Conservation (phyloP, 2,329 filamentous ascomycete genomes). For the Corinectria fuckeliana region DNA sequence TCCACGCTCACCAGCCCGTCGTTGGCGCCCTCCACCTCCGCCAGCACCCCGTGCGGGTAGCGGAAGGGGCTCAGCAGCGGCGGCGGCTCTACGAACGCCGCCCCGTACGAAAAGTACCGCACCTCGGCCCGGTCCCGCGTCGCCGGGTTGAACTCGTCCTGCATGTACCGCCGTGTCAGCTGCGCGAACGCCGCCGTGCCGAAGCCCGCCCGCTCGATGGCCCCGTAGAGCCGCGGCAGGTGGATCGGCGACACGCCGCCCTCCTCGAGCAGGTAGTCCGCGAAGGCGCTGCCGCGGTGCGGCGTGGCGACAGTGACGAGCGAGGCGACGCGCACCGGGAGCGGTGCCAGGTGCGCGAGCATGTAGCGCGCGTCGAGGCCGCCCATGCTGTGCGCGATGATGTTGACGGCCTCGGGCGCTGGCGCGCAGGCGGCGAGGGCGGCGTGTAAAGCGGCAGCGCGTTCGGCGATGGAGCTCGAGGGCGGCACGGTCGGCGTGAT, state of each 20-base stretch:
- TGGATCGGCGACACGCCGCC: slow-evolving; percentile 48
- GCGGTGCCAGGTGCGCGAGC: slow-evolving; percentile 62
- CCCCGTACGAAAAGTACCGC: slow-evolving; percentile 69
- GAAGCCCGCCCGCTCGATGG: slow-evolving; percentile 58
- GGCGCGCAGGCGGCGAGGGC: slow-evolving; percentile 57
- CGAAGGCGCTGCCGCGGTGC: slow-evolving; percentile 61
- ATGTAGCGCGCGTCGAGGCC: slow-evolving; percentile 71
- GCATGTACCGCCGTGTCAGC: slow-evolving; percentile 65
- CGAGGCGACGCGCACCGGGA: slow-evolving; percentile 54
- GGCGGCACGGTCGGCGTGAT: slow-evolving; percentile 68
- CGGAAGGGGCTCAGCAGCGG: slow-evolving; percentile 71
- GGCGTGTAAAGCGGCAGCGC: slow-evolving; percentile 62
- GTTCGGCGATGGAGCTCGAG: slow-evolving; percentile 65
- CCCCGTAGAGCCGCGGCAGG: slow-evolving; percentile 61
- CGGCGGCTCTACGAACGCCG: slow-evolving; percentile 48
- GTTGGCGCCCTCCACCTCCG: slow-evolving; percentile 62
- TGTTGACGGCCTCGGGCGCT: slow-evolving; percentile 65
- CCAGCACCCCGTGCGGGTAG: slow-evolving; percentile 57
- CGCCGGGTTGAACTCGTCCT: slow-evolving; percentile 62
- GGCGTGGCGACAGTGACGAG: slow-evolving; percentile 63
- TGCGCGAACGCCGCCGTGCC: slow-evolving; percentile 67
- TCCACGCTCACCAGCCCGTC: slow-evolving; percentile 72
- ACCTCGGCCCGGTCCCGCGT: slow-evolving; percentile 60
- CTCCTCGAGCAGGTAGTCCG: slow-evolving; percentile 58
- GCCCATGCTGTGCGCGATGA: slow-evolving; percentile 75